Base-by-base conservation (phyloP, 169 alveolate species). In the Cryptosporidium felis region DNA sequence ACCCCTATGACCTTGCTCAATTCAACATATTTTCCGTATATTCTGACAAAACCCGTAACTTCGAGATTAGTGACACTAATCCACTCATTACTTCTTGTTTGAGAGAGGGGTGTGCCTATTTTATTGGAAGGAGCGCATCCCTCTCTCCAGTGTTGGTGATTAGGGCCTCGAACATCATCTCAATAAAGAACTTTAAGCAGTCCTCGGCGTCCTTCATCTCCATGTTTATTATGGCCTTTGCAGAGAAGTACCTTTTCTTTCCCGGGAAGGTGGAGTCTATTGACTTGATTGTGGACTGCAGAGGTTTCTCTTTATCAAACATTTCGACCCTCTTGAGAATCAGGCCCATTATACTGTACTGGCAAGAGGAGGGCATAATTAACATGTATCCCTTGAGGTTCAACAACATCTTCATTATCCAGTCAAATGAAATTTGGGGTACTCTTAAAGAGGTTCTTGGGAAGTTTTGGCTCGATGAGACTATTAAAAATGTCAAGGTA, bases 21-120 rank as follows among this genome's bases (percentile, higher is more conserved):
- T 74, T 74, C 56, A 49, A 42, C 3, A 18, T 74, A 14, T 74
- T 51, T 53, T 21, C 60, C 3, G 44, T 34, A 6, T 74, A 74
- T 36, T 26, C 49, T 30, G 85, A 58, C 28, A 74, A 74, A 21
- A 12, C 59, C 16, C 63, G 26, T 21, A 74, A 51, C 30, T 74
- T 51, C 26, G 36, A 40, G 4, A 74, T 74, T 32, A 74, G 67
- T 38, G 85, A 74, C 58, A 53, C 60, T 30, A 56, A 74, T 40
- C 85, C 65, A 10, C 28, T 74, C 32, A 53, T 74, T 10, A 16
- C 59, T 16, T 18, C 53, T 1, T 74, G 85, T 53, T 45, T 74
- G 30, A 36, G 21, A 18, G 59, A 74, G 32, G 85, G 85, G 26
- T 74, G 85, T 16, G 85, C 85, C 38, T 74, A 74, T 40, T 74